Evolutionary conservation across 257 asterid species (phyloP).

Genomic region (Petunia secreta): DNA sequence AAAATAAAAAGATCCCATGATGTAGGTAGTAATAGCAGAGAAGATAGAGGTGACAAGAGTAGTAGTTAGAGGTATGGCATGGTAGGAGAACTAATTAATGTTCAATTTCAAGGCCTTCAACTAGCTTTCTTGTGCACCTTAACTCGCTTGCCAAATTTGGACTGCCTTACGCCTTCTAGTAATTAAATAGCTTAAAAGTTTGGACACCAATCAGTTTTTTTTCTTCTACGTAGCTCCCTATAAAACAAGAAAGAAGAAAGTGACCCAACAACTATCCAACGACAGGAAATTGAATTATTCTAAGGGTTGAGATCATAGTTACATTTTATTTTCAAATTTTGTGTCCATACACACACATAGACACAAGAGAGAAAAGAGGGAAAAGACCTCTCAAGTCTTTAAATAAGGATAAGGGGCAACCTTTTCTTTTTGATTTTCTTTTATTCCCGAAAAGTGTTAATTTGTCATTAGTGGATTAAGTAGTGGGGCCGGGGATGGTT

Average conservation of each 20-base stretch:
- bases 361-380: no score
- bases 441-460: no score
- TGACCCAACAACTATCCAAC: background rate
- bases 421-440: no score
- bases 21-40: background rate
- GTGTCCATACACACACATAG: no score
- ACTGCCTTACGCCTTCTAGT: background rate
- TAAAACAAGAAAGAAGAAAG: background rate
- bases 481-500: no score
- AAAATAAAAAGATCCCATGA: background rate
- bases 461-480: no score
- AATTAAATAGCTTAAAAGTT: no score
- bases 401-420: no score
- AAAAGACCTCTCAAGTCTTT: no score
- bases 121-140: background rate
- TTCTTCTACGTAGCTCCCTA: background rate
- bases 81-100: slow-evolving; percentile 2
- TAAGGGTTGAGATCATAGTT: background rate
- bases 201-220: no score
- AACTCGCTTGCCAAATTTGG: background rate
- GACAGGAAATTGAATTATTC: background rate
- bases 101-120: background rate
- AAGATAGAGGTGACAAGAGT: background rate
- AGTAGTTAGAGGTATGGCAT: slow-evolving; percentile 1
- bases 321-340: background rate